Conservation (phyloP, 257 asterid species). For the Przewalskia tangutica region DNA sequence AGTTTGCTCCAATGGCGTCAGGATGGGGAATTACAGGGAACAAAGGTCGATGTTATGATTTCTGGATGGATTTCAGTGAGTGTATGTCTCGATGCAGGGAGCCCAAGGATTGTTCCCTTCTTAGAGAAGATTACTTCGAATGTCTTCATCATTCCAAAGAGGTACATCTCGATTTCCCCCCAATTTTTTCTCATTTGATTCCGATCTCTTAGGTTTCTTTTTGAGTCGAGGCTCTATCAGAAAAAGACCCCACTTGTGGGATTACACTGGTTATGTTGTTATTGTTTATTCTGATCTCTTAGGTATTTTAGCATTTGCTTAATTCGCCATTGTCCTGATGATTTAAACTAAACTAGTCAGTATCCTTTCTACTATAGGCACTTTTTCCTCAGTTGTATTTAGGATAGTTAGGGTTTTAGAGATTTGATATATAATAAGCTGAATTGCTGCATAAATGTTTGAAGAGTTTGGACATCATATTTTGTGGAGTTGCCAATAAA, state of each 20-base stretch:
- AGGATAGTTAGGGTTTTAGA: not conserved
- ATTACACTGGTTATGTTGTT: no score
- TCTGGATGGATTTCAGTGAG: constrained; percentile 95
- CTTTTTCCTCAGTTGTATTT: not conserved
- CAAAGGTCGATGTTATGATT: constrained; percentile 94
- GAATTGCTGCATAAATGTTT: not conserved
- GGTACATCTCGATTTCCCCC: constrained; percentile 19
- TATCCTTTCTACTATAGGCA: not conserved
- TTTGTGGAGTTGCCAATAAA: not conserved
- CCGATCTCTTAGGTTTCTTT: not conserved
- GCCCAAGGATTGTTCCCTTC: constrained; percentile 83
- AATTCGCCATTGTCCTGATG: not conserved
- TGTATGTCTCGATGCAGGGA: constrained; percentile 91
- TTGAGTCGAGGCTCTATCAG: no score
- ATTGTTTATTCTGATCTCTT: not conserved
- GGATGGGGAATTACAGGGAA: constrained; percentile 98
- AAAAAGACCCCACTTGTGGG: no score
- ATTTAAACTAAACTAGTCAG: not conserved
- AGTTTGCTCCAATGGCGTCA: constrained; percentile 51
- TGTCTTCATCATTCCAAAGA: constrained; percentile 98
- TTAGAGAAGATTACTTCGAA: constrained; percentile 93
- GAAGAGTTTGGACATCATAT: not conserved
- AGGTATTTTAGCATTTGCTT: not conserved
- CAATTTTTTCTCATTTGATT: not conserved
- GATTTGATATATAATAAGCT: not conserved